These are phyloP conservation scores for Paxillus involutus DNA, from an alignment of 768 basidiomycete species.

Conservation along the genomic window DNA sequence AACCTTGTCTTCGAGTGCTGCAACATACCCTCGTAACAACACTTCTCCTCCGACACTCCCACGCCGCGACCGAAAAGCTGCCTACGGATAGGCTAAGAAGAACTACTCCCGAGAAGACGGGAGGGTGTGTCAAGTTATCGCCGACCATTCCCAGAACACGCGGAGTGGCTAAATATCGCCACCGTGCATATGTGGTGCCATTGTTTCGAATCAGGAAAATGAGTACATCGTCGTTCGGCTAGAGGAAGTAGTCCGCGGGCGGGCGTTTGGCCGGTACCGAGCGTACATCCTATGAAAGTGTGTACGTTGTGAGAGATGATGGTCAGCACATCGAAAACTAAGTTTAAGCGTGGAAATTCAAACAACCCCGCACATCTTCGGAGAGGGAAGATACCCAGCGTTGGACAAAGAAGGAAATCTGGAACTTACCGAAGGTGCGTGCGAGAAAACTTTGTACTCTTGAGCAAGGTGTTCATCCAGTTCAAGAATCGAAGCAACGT, in stretches of 20 bases:
- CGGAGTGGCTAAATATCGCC: conserved; percentile 15
- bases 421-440: conserved; percentile 76
- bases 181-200: conserved; percentile 16
- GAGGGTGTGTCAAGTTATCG: conserved; percentile 14
- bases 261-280: conserved; percentile 83
- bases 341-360: background rate
- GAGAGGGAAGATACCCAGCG: conserved; percentile 3
- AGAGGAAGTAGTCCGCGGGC: conserved; percentile 86
- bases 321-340: background rate
- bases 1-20: conserved; percentile 33
- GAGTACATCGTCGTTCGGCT: conserved; percentile 15
- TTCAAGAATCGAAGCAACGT: conserved; percentile 92
- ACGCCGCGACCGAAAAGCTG: conserved; percentile 17
- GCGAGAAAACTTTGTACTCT: conserved; percentile 94
- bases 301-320: background rate
- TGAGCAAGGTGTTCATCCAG: conserved; percentile 91
- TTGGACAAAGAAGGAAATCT: conserved; percentile 1
- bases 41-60: conserved; percentile 8
- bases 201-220: conserved; percentile 15
- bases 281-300: conserved; percentile 60
- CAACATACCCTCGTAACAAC: conserved; percentile 23
- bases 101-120: conserved; percentile 20
- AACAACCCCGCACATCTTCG: conserved; percentile 28
- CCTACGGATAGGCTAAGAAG: conserved; percentile 3
- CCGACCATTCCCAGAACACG: conserved; percentile 31